Base-by-base conservation (phyloP, 2,329 filamentous ascomycete genomes). In the Penicillium sp. region DNA sequence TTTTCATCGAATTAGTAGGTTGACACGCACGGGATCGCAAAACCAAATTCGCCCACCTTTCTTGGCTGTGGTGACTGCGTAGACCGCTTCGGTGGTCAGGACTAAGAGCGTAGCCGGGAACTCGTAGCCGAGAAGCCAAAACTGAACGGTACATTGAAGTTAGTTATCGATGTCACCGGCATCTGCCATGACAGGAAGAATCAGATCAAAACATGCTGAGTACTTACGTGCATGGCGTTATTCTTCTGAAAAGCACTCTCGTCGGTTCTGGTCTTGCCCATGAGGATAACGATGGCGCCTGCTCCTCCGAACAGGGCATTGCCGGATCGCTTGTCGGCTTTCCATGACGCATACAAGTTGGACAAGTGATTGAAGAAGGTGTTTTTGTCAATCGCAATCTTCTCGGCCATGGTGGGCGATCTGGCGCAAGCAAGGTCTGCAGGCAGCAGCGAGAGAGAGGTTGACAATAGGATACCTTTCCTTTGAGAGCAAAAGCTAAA, bases 101-200 rank as follows among this genome's bases (percentile, higher is more conserved):
- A 99, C 84, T 82, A 99, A 91, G 62, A 99, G 82, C 0, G 95
- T 99, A 39, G 93, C 93, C 33, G 95, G 95, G 71, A 99, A 99
- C 75, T 99, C 95, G 81, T 99, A 99, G 69, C 95, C 95, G 61
- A 99, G 85, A 54, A 99, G 84, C 96, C 96, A 99, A 77, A 98
- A 96, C 93, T 97, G 26, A 75, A 59, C 64, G 43, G 21, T 14
- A n/a, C 33, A 35, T 16, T 31, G 16, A n/a, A 26, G 26, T 62
- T 53, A 62, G 57, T 45, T 37, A 53, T 24, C 14, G 33, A 19
- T 35, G 26, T 44, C 37, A 48, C 19, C 48, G 31, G 29, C 24
- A 35, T 41, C 9, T 21, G 13, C 9, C 10, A 24, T 26, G 4
- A 26, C 11, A 39, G 33, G 31, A 16, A 19, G 29, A 14, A 29